Conservation (phyloP, 768 basidiomycete genomes). For the Multifurca ochricompacta region DNA sequence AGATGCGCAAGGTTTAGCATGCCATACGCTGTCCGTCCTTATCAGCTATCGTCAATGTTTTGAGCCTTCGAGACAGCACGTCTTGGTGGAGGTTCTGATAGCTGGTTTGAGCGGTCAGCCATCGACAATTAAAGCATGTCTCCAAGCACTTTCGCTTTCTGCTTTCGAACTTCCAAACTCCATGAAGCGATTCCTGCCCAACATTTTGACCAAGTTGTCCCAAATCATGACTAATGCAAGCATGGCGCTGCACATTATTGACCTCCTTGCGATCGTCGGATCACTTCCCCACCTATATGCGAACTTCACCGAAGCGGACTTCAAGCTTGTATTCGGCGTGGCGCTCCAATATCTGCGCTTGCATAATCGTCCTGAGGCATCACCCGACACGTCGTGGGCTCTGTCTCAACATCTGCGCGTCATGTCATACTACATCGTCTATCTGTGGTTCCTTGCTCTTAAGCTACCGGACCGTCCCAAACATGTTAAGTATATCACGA, state of each 20-base stretch:
- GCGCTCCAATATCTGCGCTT: constrained; percentile 90
- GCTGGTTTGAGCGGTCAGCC: constrained; percentile 61
- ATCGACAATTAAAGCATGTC: constrained; percentile 77
- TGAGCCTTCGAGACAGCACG: constrained; percentile 54
- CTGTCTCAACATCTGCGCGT: constrained; percentile 87
- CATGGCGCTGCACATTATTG: constrained; percentile 94
- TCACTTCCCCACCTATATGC: constrained; percentile 71
- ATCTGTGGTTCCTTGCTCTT: constrained; percentile 89
- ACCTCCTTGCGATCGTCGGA: constrained; percentile 81
- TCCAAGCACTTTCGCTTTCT: constrained; percentile 82
- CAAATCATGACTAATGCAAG: constrained; percentile 92
- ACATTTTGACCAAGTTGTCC: constrained; percentile 78
- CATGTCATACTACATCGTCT: constrained; percentile 85
- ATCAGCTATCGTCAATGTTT: constrained; percentile 82
- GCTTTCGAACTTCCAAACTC: constrained; percentile 82
- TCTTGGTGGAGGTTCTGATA: constrained; percentile 67
- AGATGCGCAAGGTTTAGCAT: constrained; percentile 83
- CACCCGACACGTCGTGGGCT: constrained; percentile 68
- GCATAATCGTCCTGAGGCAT: constrained; percentile 61
- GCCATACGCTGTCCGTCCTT: constrained; percentile 79
- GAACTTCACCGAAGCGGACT: constrained; percentile 88
- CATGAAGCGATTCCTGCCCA: constrained; percentile 69
- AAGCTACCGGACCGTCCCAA: constrained; percentile 72
- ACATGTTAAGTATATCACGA: constrained; percentile 79
- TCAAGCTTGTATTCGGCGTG: constrained; percentile 89